Evolutionary conservation across 441 rosid genomes (phyloP), one percentile per base, ranked within the genome.

Genomic region (Pelargonium fulgidum): DNA sequence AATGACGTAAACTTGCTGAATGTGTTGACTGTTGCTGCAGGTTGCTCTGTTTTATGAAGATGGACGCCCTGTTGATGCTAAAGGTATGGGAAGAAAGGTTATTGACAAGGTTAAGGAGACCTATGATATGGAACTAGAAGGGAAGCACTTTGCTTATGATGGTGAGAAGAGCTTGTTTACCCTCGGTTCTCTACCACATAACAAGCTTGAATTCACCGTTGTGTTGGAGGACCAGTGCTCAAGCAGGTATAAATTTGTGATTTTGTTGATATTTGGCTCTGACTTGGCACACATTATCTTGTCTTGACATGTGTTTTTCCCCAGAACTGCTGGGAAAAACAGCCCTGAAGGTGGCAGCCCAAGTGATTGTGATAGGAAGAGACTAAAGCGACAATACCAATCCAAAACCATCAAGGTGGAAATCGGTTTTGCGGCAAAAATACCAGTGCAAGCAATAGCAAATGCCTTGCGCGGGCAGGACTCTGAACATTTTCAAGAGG

Each of bases 81-180:
- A 81, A 70, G 86, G 86, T 10, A 65, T 84, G 1, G 88, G 85
- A 16, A 80, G 89, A 56, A 81, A 71, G 75, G 77, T 84, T 4
- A 78, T 85, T 11, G 82, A 80, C 4, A 80, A 62, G 72, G 84
- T 84, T 36, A 82, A 87, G 12, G 84, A 81, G 67, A 87, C 87
- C 0, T 87, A 87, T 61, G 62, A 3, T 22, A 64, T 45, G 13
- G 84, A 84, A 6, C 70, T 87, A 65, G 82, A 67, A 1, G 79
- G 75, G 3, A 86, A 86, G 66, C 74, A 83, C 2, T 83, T 86
- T 65, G 91, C 90, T 10, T 86, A 86, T 61, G 88, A 86, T 20
- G 90, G 90, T 2, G 90, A 84, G 66, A 84, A 86, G 66, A 86
- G 88, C 62, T 67, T 86, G 69, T 86, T 86, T 59, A 83, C 88